Base-by-base conservation (phyloP, 805 yeast genomes). In the Nakazawaea populi region DNA sequence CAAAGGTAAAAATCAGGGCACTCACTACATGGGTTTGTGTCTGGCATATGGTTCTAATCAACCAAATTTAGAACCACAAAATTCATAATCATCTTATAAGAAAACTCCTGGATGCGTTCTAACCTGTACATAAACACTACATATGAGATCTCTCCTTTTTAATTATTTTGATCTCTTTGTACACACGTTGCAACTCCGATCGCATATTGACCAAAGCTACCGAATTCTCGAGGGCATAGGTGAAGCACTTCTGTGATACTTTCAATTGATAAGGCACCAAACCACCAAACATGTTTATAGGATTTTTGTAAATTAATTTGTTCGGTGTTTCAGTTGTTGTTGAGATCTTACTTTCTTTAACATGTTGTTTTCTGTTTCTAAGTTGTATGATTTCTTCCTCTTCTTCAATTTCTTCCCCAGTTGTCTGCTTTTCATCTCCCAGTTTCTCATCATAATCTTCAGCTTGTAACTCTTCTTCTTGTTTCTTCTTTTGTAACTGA, bases 231-330 rank as follows among this genome's bases (percentile, higher is more conserved):
- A 70, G 50, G 3, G 65, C 67, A 9, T 43, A 34, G 12, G 44
- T 51, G 46, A 70, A 71, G 35, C 49, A 52, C 0, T 27, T 31
- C 53, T 69, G 71, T 0, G 70, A 57, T 48, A 57, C 58, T 11
- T 62, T 55, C 36, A 70, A 58, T 55, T 67, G 71, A 46, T 56
- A 59, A 5, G 74, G 73, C 24, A 65, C 72, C 37, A 71, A 51
- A 0, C 63, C 66, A 4, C 74, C 75, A 56, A 71, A 71, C 59
- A 70, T 74, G 45, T 56, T 42, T 4, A 67, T 55, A 2, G 71
- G 71, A 48, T 62, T 65, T 36, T 36, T 55, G 37, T 40, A 42
- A 9, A 8, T 35, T 18, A 10, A 36, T 35, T 36, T 42, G 31
- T 6, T 14, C 24, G 24, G 24, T 18, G 24, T 18, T 18, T 18